Evolutionary conservation across 306 rosid genomes (phyloP).

Genomic region (Hylodesmum podocarpum): DNA sequence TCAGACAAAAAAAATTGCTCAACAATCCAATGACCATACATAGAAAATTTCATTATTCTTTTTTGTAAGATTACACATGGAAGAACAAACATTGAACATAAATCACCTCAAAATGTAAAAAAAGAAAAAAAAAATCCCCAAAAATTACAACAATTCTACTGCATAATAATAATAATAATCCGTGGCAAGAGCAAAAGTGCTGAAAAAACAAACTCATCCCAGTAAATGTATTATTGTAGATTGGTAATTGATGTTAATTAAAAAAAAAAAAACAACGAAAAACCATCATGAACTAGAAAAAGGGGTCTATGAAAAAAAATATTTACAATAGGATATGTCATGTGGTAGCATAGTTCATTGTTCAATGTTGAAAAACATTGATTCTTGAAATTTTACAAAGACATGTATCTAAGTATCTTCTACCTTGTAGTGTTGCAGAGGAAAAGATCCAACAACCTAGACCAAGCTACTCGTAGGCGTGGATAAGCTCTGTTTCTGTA

Average conservation of each 20-base stretch:
- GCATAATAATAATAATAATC: background rate
- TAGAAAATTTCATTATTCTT: background rate
- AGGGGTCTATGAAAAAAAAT: background rate
- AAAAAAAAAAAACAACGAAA: background rate
- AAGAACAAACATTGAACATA: background rate
- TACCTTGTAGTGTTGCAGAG: conserved; percentile 64
- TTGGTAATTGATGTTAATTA: background rate
- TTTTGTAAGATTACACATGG: background rate
- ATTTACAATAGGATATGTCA: conserved; percentile 1
- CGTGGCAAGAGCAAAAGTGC: background rate
- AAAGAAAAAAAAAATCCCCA: background rate
- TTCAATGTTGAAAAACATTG: no score
- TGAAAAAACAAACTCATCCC: background rate
- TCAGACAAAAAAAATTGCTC: background rate
- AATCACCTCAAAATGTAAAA: background rate
- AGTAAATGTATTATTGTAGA: background rate
- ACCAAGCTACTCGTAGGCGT: conserved; percentile 62
- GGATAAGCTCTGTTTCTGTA: conserved; percentile 58
- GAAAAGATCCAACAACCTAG: conserved; percentile 60
- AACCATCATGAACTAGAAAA: background rate
- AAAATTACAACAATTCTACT: conserved; percentile 3
- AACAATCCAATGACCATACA: background rate
- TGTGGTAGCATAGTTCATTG: no score
- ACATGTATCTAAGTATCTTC: background rate
- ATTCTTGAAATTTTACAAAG: no score